Base-by-base conservation (phyloP, 1,284 basidiomycete species). In the Porodaedalea pini region DNA sequence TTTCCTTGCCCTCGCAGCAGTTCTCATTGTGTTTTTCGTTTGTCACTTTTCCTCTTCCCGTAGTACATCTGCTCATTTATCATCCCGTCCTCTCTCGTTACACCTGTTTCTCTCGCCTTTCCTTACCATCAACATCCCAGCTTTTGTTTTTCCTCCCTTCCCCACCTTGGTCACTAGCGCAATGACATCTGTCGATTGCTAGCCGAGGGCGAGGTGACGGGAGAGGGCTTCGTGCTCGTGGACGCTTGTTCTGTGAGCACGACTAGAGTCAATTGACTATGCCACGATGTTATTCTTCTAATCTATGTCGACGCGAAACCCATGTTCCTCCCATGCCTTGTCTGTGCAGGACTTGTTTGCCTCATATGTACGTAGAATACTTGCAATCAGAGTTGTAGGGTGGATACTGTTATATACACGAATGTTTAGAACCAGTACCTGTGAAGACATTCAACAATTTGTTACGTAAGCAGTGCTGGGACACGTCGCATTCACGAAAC, bases 151-250 rank as follows among this genome's bases (percentile, higher is more conserved):
- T 61, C 58, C 84, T 87, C 83, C 71, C 74, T 72, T 79, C 77
- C 76, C 67, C 80, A 81, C 80, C 79, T 75, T 80, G 74, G 68
- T 69, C 67, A 63, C 65, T 63, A 62, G 63, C 65, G 61, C 64
- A 61, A 57, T 44, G n/a, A 40, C 57, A 29, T 21, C 53, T 61
- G 61, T 64, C 57, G 59, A 64, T 65, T 63, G 63, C 64, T 66
- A 64, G 65, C 63, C 54, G 78, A 78, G 80, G 83, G 84, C 74
- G 79, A 71, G 85, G 74, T 73, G 77, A 74, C 74, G 73, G 74
- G 82, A 88, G 86, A 88, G 86, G 85, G 86, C 85, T 74, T 72
- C 80, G 76, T 75, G 79, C 73, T 70, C 54, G 48, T 53, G 54
- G 58, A 31, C 19, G 2, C 13, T 29, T 19, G 7, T 32, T 55